Conservation (phyloP, 139 green algal genomes). For the Tetratostichococcus sp. region DNA sequence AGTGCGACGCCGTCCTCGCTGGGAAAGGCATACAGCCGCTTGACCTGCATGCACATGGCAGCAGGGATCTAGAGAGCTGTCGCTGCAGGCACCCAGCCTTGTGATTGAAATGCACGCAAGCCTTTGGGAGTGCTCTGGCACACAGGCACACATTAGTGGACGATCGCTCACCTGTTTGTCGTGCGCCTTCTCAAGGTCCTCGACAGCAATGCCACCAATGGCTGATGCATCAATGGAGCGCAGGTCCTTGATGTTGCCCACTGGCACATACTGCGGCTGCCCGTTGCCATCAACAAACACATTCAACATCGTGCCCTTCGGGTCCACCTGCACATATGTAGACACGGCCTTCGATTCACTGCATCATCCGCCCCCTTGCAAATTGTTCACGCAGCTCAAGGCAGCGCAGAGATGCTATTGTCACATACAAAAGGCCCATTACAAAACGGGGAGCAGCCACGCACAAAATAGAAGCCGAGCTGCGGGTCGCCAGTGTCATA, state of each 20-base stretch:
- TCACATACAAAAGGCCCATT: too few species aligned
- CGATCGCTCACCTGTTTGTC: neutral
- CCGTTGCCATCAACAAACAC: constrained; percentile 31
- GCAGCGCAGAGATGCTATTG: too few species aligned
- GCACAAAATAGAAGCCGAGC: constrained; percentile 39
- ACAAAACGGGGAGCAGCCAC: too few species aligned
- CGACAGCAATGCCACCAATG: constrained; percentile 31
- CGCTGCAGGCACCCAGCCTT: too few species aligned
- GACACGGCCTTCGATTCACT: too few species aligned
- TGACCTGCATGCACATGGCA: constrained; percentile 4
- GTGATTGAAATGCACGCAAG: too few species aligned
- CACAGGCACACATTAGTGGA: too few species aligned
- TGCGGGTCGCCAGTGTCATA: constrained; percentile 42
- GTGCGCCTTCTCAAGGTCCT: constrained; percentile 15
- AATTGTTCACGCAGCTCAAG: too few species aligned
- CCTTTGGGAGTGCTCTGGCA: too few species aligned
- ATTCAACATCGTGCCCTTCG: constrained; percentile 25
- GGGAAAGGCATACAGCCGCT: constrained; percentile 1
- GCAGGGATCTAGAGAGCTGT: too few species aligned
- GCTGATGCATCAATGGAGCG: constrained; percentile 15
- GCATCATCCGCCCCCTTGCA: too few species aligned
- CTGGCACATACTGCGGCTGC: constrained; percentile 6
- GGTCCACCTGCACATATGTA: constrained; percentile 23
- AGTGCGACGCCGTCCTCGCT: neutral
- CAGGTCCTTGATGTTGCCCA: constrained; percentile 42